Base-by-base conservation (phyloP, 2,329 filamentous ascomycete genomes). In the Eutypa lata region DNA sequence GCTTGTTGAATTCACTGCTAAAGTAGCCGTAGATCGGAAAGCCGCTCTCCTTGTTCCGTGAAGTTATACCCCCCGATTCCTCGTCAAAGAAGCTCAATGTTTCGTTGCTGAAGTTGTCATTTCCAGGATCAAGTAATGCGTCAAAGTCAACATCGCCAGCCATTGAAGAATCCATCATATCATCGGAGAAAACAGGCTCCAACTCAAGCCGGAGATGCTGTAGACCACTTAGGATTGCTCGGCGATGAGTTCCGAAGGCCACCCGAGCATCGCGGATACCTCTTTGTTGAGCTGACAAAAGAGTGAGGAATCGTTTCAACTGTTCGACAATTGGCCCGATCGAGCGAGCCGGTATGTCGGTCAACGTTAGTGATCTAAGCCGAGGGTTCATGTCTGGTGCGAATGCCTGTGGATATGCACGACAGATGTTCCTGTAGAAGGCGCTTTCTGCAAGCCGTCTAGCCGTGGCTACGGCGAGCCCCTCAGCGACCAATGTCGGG, bases 351-450 rank as follows among this genome's bases (percentile, higher is more conserved):
- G 83, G 83, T 3, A 86, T 72, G 26, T 73, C 68, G 0, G 80
- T 82, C 21, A 87, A 66, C 3, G 78, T 80, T 22, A 87, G 60
- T 1, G 76, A 78, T 11, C 64, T 66, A 21, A 87, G 64, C 3
- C 81, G 75, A 1, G 81, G 77, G 54, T 85, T 86, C 68, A 78
- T 76, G 47, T 83, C 76, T 0, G 83, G 83, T 3, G 73, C 62
- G 50, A 82, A 80, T 14, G 70, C 62, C 48, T 75, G 68, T 2
- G 78, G 76, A 57, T 77, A 83, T 7, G 74, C 73, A 31, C 72
- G 63, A 31, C 77, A 68, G 14, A 74, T 68, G n/a, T 74, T 71
- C 35, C 68, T 67, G 10, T 72, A 70, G 40, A 83, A 60, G 1
- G 61, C 57, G 0, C 68, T 76, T 61, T 83, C 79, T 3, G 78